phyloP scores from a whole-genome alignment of 306 rosid species.

The Castanea crenata region DNA sequence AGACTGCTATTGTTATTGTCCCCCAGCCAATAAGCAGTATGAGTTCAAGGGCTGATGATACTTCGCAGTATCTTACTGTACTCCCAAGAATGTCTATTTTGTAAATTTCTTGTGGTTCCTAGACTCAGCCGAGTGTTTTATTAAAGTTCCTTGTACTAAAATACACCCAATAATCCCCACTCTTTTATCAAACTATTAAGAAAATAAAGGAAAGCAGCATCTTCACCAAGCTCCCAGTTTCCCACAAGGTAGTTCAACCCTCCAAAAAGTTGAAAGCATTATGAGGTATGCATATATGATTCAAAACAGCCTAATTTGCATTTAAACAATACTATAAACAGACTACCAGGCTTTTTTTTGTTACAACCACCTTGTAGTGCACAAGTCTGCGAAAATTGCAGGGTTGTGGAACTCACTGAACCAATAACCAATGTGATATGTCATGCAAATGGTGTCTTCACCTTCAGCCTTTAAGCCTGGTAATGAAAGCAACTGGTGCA shows the following conservation, averaged over 20 bases:
- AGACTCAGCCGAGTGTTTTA: neutral
- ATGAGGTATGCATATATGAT: neutral
- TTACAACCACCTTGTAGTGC: conserved; percentile 18
- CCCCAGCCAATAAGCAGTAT: conserved; percentile 20
- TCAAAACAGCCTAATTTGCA: conserved; percentile 5
- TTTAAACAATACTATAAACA: conserved; percentile 20
- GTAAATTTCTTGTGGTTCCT: neutral
- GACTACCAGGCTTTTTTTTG: conserved; percentile 36
- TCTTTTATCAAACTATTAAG: too few species aligned
- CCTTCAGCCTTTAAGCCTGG: conserved; percentile 50
- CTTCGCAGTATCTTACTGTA: neutral
- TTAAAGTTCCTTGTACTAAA: too few species aligned
- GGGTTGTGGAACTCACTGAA: conserved; percentile 14
- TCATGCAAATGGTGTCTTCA: conserved; percentile 24
- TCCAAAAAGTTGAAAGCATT: neutral
- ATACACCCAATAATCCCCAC: too few species aligned
- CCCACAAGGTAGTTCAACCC: neutral
- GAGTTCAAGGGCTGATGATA: neutral
- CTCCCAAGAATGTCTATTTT: neutral
- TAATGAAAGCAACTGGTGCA: conserved; percentile 12
- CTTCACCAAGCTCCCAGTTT: neutral
- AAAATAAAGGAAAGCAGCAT: neutral
- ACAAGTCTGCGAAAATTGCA: conserved; percentile 10
- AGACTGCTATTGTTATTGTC: conserved; percentile 26
- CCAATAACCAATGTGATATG: conserved; percentile 25